Percentiles rank a stretch among this genome's conserved stretches.
phyloP scores from a whole-genome alignment of 164 flowering plant species.

The Dillenia suffruticosa region DNA sequence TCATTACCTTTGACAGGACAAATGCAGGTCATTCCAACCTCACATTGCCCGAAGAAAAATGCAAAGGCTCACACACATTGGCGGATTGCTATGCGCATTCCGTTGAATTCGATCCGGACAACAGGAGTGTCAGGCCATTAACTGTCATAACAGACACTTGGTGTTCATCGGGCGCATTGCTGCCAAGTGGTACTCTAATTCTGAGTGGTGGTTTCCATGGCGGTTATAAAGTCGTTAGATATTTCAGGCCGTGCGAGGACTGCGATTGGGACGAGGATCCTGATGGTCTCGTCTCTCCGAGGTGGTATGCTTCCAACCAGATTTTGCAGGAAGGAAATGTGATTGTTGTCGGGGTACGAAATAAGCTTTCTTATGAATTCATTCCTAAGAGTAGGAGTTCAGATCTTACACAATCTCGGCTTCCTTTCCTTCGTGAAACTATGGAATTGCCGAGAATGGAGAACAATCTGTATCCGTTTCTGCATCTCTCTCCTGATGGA shows the following conservation, averaged over 20 bases:
- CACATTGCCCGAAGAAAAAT: constrained; percentile 19
- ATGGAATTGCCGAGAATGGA: constrained; percentile 1
- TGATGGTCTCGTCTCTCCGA: constrained; percentile 11
- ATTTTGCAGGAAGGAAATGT: constrained; percentile 30
- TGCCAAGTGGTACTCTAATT: constrained; percentile 29
- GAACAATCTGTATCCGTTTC: constrained; percentile 50
- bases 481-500: constrained; percentile 39
- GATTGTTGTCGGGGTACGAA: constrained; percentile 43
- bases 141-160: constrained; percentile 36
- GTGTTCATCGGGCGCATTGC: constrained; percentile 54
- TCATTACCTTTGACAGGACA: constrained; percentile 35
- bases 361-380: constrained; percentile 39
- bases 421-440: constrained; percentile 38
- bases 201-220: constrained; percentile 35
- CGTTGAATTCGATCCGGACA: constrained; percentile 24
- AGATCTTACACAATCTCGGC: neutral
- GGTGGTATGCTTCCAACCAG: constrained; percentile 57
- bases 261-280: constrained; percentile 47
- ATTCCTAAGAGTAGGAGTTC: constrained; percentile 19
- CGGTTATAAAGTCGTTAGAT: constrained; percentile 32
- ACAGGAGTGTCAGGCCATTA: constrained; percentile 28
- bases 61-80: constrained; percentile 9
- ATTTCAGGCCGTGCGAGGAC: constrained; percentile 22
- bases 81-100: constrained; percentile 47
- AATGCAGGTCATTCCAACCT: constrained; percentile 38